Evolutionary conservation across 148 eudicot species (phyloP).

Genomic region (Chenopodium formosanum): DNA sequence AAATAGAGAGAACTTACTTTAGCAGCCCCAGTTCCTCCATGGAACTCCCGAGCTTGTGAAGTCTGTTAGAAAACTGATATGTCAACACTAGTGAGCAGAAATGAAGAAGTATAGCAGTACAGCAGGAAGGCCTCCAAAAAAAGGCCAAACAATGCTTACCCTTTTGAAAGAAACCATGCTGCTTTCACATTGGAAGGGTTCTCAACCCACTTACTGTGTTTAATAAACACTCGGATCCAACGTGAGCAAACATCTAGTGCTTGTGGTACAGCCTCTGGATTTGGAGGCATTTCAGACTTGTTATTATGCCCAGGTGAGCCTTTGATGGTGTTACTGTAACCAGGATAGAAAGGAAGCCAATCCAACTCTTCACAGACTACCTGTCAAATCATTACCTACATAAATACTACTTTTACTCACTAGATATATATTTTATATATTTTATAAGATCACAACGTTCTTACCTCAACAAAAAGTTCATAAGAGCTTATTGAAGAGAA

Average conservation of each 20-base stretch:
- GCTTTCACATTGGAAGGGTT: conserved; percentile 90
- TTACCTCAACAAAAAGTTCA: conserved; percentile 95
- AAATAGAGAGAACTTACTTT: conserved; percentile 51
- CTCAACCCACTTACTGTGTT: conserved; percentile 91
- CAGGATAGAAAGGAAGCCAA: conserved; percentile 95
- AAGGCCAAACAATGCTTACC: conserved; percentile 44
- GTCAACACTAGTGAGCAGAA: conserved; percentile 6
- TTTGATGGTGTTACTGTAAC: conserved; percentile 56
- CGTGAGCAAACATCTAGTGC: conserved; percentile 77
- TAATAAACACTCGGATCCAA: conserved; percentile 86
- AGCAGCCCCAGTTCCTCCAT: conserved; percentile 60
- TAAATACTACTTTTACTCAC: conserved; percentile 3
- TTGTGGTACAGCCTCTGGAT: conserved; percentile 68
- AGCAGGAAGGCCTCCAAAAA: background rate
- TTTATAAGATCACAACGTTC: conserved; percentile 31
- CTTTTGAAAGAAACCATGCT: conserved; percentile 82
- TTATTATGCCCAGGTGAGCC: conserved; percentile 49
- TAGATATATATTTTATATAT: conserved; percentile 13
- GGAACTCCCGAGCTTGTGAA: conserved; percentile 57
- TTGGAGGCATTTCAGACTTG: conserved; percentile 59
- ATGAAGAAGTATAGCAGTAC: conserved; percentile 5
- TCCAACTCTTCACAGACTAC: conserved; percentile 99
- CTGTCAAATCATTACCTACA: conserved; percentile 38
- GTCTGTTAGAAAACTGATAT: conserved; percentile 38
- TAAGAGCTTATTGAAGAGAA: conserved; percentile 93